phyloP scores from a whole-genome alignment of 768 basidiomycete species.

The Auricularia heimuer region DNA sequence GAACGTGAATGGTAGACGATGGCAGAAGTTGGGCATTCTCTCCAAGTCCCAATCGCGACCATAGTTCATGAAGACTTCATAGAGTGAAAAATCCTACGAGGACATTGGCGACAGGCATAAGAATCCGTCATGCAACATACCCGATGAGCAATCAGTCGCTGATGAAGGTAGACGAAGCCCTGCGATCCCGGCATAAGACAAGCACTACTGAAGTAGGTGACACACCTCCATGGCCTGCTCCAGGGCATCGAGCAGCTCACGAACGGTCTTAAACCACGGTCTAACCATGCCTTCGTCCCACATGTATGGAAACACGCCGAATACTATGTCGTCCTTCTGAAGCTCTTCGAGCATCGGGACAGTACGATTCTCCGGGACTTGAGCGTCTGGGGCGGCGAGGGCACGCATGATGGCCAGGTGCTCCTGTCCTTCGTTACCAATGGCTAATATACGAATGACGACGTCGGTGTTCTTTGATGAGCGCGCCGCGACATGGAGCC shows the following conservation, averaged over 20 bases:
- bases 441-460: not conserved
- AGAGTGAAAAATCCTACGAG: not conserved
- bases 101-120: not conserved
- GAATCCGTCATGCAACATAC: not conserved
- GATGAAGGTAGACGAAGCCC: not conserved
- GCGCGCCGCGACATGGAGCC: not conserved
- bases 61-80: not conserved
- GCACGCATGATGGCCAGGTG: not conserved
- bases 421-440: not conserved
- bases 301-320: not conserved
- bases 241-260: not conserved
- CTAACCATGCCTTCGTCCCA: not conserved
- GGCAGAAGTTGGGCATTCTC: not conserved
- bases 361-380: not conserved
- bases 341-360: not conserved
- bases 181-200: not conserved
- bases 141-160: not conserved
- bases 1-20: not conserved
- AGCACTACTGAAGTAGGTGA: not conserved
- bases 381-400: not conserved
- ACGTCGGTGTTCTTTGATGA: not conserved
- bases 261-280: not conserved
- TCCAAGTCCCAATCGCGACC: not conserved
- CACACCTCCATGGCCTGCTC: not conserved
- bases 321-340: not conserved